phyloP scores from a whole-genome alignment of 2,329 filamentous ascomycete species.

The Triangularia verruculosa region DNA sequence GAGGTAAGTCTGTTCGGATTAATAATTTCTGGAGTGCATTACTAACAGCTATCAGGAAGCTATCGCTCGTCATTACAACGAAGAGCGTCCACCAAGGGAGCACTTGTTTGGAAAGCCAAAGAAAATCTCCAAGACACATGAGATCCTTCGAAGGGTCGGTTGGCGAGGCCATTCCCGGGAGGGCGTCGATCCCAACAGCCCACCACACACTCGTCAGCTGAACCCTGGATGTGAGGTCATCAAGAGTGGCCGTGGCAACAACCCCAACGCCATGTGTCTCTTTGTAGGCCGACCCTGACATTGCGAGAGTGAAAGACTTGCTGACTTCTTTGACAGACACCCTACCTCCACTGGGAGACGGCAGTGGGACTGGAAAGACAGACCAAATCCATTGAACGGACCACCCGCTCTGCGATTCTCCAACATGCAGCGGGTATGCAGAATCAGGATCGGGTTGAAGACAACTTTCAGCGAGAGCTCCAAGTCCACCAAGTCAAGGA shows the following conservation, averaged over 20 bases:
- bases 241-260: neutral
- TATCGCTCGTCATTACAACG: constrained; percentile 14
- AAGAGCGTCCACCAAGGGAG: constrained; percentile 8
- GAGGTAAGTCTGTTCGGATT: neutral
- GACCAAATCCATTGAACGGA: constrained; percentile 9
- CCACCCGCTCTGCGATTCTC: constrained; percentile 3
- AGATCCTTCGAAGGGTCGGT: constrained; percentile 11
- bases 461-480: constrained; percentile 15
- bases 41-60: constrained; percentile 1
- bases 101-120: constrained; percentile 11
- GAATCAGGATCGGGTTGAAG: constrained; percentile 11
- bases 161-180: constrained; percentile 14
- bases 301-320: neutral
- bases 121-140: constrained; percentile 9
- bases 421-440: neutral
- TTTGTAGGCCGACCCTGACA: neutral
- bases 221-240: constrained; percentile 9
- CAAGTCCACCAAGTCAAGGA: constrained; percentile 10
- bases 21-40: neutral
- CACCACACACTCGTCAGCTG: constrained; percentile 11
- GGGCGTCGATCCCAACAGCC: constrained; percentile 5
- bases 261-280: constrained; percentile 11
- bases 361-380: constrained; percentile 9
- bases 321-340: neutral
- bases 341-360: constrained; percentile 16